These are phyloP conservation scores for Artemisia tridentata DNA, from an alignment of 129 eudicot genomes.

Conservation along the genomic window DNA sequence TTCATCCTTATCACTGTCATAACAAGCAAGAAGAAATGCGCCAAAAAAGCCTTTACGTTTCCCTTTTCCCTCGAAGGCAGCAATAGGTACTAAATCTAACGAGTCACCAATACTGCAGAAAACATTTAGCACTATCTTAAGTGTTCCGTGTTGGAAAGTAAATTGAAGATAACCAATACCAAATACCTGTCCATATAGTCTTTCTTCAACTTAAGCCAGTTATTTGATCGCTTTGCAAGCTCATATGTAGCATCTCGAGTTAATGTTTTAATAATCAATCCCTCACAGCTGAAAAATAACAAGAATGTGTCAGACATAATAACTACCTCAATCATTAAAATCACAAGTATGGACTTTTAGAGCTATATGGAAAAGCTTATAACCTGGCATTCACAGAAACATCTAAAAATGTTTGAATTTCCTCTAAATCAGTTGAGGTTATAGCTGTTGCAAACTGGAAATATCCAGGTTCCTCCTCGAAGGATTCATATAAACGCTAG, in stretches of 20 bases:
- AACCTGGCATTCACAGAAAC: conserved; percentile 80
- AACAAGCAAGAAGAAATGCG: conserved; percentile 96
- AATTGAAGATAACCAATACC: not conserved
- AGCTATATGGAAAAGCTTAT: conserved; percentile 2
- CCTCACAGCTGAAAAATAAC: conserved; percentile 65
- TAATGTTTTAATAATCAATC: conserved; percentile 86
- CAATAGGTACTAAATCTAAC: conserved; percentile 89
- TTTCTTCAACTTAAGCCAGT: conserved; percentile 92
- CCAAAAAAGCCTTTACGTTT: conserved; percentile 93
- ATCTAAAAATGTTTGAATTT: conserved; percentile 86
- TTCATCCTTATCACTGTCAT: conserved; percentile 75
- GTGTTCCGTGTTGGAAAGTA: not conserved
- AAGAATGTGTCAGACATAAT: too few relatives aligned
- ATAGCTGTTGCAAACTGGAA: conserved; percentile 77
- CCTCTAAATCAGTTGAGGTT: conserved; percentile 81
- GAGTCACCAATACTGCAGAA: conserved; percentile 87
- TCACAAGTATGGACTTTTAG: not conserved
- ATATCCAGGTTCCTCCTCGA: conserved; percentile 69
- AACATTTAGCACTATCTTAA: conserved; percentile 11
- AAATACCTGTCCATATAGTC: conserved; percentile 90
- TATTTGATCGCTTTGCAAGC: conserved; percentile 88
- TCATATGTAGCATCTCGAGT: conserved; percentile 84
- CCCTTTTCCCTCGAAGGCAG: conserved; percentile 91
- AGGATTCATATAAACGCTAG: conserved; percentile 74
- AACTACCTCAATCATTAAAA: not conserved